A percentile compares a stretch with the other conserved stretches of the same genome.
Conservation (phyloP, 2,329 filamentous ascomycete genomes). For the Knoxdaviesia proteae region DNA sequence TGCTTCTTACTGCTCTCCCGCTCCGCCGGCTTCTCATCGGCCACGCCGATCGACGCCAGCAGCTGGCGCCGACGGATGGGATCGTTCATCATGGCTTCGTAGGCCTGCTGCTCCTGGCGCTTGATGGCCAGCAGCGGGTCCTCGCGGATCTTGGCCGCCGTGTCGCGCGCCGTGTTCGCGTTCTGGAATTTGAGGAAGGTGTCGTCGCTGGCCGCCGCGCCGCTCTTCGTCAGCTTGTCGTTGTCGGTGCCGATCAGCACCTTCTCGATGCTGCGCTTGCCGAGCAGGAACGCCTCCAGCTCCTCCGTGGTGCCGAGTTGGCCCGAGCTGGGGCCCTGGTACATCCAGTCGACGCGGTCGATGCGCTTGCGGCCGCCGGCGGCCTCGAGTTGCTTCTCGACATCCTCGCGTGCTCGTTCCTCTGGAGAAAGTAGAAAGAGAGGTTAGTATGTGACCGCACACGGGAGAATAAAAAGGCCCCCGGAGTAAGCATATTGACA, state of each 20-base stretch:
- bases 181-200: conserved; percentile 36
- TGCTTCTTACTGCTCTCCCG: conserved; percentile 22
- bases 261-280: conserved; percentile 78
- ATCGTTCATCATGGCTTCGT: conserved; percentile 63
- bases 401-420: conserved; percentile 78
- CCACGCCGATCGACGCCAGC: conserved; percentile 39
- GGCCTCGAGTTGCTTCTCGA: conserved; percentile 74
- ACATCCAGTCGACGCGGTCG: conserved; percentile 95
- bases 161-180: conserved; percentile 59
- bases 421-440: conserved; percentile 20
- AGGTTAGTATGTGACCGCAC: not conserved
- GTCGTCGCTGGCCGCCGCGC: conserved; percentile 25
- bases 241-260: conserved; percentile 58
- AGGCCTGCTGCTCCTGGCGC: conserved; percentile 67
- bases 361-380: conserved; percentile 63
- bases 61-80: conserved; percentile 47
- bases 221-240: conserved; percentile 61
- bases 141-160: conserved; percentile 66
- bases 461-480: too few relatives aligned
- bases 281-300: conserved; percentile 80
- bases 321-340: conserved; percentile 64
- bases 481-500: too few relatives aligned
- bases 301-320: conserved; percentile 65
- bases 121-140: conserved; percentile 89
- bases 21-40: conserved; percentile 18